Base-by-base conservation (phyloP, 2,329 filamentous ascomycete genomes). In the Cercospora sp. region DNA sequence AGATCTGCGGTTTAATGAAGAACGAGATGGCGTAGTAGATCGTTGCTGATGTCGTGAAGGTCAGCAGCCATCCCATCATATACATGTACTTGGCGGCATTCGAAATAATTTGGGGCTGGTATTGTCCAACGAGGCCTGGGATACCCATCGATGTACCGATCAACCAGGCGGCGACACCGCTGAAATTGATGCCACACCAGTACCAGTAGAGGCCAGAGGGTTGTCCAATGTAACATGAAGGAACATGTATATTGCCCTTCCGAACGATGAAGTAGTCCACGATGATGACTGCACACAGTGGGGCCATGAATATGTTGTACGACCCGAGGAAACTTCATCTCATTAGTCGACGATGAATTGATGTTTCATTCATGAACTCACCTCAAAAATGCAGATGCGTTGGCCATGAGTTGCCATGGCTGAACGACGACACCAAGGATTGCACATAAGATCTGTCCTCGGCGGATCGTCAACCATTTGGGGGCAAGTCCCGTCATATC, bases 331-430 rank as follows among this genome's bases (percentile, higher is more conserved):
- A 83, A 10, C 80, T 74, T 4, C 80, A 74, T 21, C 55, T 21
- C 30, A 7, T 58, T 26, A 58, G 55, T 37, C 18, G 5, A 57
- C 53, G n/a, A 4, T 24, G 10, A 1, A 28, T 12, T 26, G 13
- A n/a, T 3, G 6, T 16, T 1, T 2, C 16, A 13, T 53, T 5
- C 9, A 10, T 2, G 69, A 72, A 3, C 89, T 80, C 6, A 58
- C 55, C 55, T 58, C 40, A 89, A 78, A 72, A 90, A 87, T 0
- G 84, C 87, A 1, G 78, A 76, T 1, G 87, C 88, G 0, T 85
- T 87, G 32, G 77, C 82, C 28, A 90, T 80, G 66, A 90, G 79
- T 88, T 89, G 88, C 88, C 90, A 1, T 87, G 88, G 0, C 88
- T 86, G 16, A 89, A 80, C 2, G 82, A 83, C 87, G 86, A 89